Conservation (phyloP, 148 eudicot species). For the Amaranthus palmeri region DNA sequence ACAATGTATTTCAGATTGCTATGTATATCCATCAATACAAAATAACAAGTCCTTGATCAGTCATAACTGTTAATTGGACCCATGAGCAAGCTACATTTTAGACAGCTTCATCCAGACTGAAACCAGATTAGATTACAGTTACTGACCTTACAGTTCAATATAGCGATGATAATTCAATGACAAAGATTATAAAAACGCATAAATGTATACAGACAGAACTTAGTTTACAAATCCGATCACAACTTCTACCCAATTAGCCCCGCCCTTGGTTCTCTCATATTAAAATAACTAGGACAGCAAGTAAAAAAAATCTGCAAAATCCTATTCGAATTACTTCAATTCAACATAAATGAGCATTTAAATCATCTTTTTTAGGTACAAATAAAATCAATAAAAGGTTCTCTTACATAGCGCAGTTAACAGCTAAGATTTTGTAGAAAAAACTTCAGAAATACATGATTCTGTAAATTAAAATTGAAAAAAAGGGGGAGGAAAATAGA, state of each 20-base stretch:
- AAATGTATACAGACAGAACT: too few species aligned
- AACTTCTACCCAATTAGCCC: neutral
- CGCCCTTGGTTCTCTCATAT: neutral
- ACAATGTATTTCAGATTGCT: too few species aligned
- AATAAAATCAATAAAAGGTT: neutral
- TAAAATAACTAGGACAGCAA: neutral
- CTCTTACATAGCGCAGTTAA: conserved; percentile 11
- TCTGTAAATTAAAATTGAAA: neutral
- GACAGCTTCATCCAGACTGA: too few species aligned
- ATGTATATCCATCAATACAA: too few species aligned
- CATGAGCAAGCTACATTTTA: too few species aligned
- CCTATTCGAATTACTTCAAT: neutral
- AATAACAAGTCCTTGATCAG: too few species aligned
- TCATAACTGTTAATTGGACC: too few species aligned
- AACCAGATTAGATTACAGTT: too few species aligned
- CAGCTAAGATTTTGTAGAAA: conserved; percentile 1
- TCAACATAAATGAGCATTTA: neutral
- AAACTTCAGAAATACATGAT: neutral
- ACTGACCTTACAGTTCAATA: too few species aligned
- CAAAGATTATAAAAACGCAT: too few species aligned
- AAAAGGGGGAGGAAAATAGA: neutral
- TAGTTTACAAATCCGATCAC: too few species aligned
- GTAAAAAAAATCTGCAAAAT: neutral
- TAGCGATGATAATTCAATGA: too few species aligned
- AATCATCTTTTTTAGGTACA: neutral